These are phyloP conservation scores for Leptographium flavum DNA, from an alignment of 2,329 filamentous ascomycete species.

Conservation along the genomic window DNA sequence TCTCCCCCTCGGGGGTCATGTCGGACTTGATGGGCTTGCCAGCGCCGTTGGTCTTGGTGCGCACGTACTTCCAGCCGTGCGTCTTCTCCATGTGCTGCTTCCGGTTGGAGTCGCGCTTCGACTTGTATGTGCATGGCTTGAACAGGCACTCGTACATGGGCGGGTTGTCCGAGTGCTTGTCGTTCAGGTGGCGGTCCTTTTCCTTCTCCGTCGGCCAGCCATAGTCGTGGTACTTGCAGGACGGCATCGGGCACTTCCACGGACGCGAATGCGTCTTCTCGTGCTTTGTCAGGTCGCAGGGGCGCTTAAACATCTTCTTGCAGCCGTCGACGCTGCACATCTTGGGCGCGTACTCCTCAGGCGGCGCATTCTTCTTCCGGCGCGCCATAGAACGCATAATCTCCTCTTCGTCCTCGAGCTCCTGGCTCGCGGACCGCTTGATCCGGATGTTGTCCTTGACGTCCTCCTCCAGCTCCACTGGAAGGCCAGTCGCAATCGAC, in stretches of 20 bases:
- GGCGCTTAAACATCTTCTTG: conserved; percentile 85
- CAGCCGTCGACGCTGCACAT: conserved; percentile 63
- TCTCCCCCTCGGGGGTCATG: not conserved
- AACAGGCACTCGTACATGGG: conserved; percentile 73
- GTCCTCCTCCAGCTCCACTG: conserved; percentile 41
- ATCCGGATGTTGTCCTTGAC: conserved; percentile 34
- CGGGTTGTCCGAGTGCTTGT: conserved; percentile 77
- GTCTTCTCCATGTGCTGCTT: conserved; percentile 99
- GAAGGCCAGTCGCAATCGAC: conserved; percentile 58
- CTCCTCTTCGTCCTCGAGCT: conserved; percentile 64
- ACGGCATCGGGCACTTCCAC: conserved; percentile 74
- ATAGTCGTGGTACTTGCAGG: conserved; percentile 79
- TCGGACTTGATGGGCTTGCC: conserved; percentile 19
- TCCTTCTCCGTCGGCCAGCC: conserved; percentile 98
- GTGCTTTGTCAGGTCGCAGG: conserved; percentile 96
- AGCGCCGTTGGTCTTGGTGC: conserved; percentile 84
- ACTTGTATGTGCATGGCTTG: conserved; percentile 78
- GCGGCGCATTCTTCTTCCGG: conserved; percentile 81
- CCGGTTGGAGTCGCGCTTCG: conserved; percentile 91
- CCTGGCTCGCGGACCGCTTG: conserved; percentile 54
- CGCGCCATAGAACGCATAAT: conserved; percentile 89
- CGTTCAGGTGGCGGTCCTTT: conserved; percentile 87
- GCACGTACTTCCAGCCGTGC: conserved; percentile 78
- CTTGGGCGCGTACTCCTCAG: conserved; percentile 69
- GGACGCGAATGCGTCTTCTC: conserved; percentile 95